phyloP scores from a whole-genome alignment of 75 land plant genomes.

The Adiantum capillusveneris region DNA sequence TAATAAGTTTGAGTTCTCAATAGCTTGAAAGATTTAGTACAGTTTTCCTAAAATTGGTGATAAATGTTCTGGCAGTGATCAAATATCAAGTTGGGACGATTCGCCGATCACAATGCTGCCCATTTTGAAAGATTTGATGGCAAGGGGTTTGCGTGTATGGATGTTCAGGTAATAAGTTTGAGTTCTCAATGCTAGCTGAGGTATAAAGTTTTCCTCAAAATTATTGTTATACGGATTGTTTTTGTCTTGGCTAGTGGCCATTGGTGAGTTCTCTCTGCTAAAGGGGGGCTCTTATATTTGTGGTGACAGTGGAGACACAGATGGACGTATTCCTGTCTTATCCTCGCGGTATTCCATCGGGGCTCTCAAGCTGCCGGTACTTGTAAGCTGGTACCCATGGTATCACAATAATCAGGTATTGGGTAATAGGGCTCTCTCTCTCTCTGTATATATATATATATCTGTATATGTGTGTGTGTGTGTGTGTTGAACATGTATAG shows the following conservation, averaged over 20 bases:
- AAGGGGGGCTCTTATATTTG: not conserved
- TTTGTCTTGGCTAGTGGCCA: not conserved
- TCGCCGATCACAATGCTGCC: constrained; percentile 34
- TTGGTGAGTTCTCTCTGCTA: not conserved
- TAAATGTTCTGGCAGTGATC: constrained; percentile 40
- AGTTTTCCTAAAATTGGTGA: too few species aligned
- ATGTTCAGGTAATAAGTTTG: constrained; percentile 18
- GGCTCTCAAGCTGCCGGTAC: constrained; percentile 20
- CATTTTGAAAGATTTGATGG: constrained; percentile 5
- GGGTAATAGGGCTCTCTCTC: too few species aligned
- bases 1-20: too few species aligned
- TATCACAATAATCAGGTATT: constrained; percentile 35
- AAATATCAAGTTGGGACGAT: constrained; percentile 51
- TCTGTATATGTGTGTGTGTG: too few species aligned
- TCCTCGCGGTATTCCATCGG: constrained; percentile 34
- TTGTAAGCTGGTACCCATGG: constrained; percentile 43
- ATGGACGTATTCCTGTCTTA: constrained; percentile 39
- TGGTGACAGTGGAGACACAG: constrained; percentile 43
- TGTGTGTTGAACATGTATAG: too few species aligned
- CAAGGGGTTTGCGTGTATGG: constrained; percentile 16
- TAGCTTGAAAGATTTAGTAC: too few species aligned
- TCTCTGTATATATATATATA: too few species aligned
- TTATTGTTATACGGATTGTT: not conserved
- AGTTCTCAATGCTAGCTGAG: too few species aligned
- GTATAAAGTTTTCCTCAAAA: not conserved